Base-by-base conservation (phyloP, 129 eudicot genomes). In the Scalesia atractyloides region DNA sequence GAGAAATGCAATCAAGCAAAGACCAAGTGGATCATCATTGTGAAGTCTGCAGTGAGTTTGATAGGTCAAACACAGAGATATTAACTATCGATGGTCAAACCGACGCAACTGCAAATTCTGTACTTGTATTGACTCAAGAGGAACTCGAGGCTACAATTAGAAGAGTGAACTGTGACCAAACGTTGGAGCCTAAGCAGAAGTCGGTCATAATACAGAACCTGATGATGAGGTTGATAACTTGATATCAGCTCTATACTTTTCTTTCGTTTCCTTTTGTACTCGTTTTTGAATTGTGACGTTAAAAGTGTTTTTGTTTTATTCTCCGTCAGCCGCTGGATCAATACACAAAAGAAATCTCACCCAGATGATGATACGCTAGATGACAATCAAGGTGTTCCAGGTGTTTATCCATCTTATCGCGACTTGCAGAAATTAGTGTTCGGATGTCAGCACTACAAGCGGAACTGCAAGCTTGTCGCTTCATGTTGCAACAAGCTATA, bases 391-490 rank as follows among this genome's bases (percentile, higher is more conserved):
- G 81, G 72, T 24, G 60, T 86, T 82, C 77, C 84, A 24, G 99
- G 96, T 64, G 84, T 70, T 36, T 72, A 61, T 75, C 93, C 96
- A 70, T 94, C 99, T 50, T 94, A 86, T 75, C 76, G 85, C 64
- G 97, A 90, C 58, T 34, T 80, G 20, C 80, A 75, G 15, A 78
- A 82, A 59, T 82, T 79, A 72, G 77, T 66, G 43, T 94, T 84
- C 44, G 99, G 99, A 52, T 94, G 99, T 81, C 61, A 82, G 74
- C 99, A 94, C 79, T 94, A 94, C 85, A 90, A 90, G 70, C 76
- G 96, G 82, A 90, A 88, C 76, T 94, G 99, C 61, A 94, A 94
- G 80, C 93, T 94, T 66, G 75, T 94, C 20, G 82, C 96, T 58
- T 78, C 99, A 24, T 94, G 97, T 83, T 94, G 99, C 86, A 86